Evolutionary conservation across 129 eudicot species (phyloP).

Genomic region (Kitagawia praeruptora): DNA sequence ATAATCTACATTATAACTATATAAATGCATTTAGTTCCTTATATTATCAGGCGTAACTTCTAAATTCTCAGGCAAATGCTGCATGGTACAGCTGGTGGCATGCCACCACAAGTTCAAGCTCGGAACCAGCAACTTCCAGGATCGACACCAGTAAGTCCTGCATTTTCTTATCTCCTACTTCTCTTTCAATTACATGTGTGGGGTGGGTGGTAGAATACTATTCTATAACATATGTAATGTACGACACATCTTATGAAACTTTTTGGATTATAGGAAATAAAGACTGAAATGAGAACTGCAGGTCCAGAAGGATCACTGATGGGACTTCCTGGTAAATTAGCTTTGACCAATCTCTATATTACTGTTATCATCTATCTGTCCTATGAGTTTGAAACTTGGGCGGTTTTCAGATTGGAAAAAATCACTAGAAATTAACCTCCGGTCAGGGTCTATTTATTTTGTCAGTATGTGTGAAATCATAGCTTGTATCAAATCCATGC

Average conservation of each 20-base stretch:
- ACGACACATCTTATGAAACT: not conserved
- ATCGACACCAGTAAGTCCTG: slow-evolving; percentile 62
- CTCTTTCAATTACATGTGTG: not conserved
- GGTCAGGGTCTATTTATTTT: not conserved
- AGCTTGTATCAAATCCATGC: slow-evolving; percentile 20
- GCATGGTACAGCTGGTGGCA: slow-evolving; percentile 77
- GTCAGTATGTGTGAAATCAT: not conserved
- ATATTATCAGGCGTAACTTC: not conserved
- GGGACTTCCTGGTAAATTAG: slow-evolving; percentile 69
- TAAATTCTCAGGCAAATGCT: slow-evolving; percentile 65
- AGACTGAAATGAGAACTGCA: slow-evolving; percentile 81
- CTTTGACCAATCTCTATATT: not conserved
- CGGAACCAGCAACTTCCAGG: slow-evolving; percentile 92
- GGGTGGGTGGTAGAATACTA: not conserved
- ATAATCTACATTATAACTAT: not conserved
- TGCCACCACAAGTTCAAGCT: slow-evolving; percentile 86
- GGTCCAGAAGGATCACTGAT: slow-evolving; percentile 87
- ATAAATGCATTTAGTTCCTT: not conserved
- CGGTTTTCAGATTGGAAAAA: not conserved
- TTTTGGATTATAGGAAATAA: slow-evolving; percentile 55
- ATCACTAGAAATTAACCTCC: not conserved
- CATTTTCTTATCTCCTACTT: not conserved
- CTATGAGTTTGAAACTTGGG: not conserved
- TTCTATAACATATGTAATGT: too few relatives aligned
- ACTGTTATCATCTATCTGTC: not conserved